Percentiles rank a stretch among this genome's conserved stretches.
These are phyloP conservation scores for Alternaria gaisen DNA, from an alignment of 2,329 filamentous ascomycete genomes.

Conservation along the genomic window DNA sequence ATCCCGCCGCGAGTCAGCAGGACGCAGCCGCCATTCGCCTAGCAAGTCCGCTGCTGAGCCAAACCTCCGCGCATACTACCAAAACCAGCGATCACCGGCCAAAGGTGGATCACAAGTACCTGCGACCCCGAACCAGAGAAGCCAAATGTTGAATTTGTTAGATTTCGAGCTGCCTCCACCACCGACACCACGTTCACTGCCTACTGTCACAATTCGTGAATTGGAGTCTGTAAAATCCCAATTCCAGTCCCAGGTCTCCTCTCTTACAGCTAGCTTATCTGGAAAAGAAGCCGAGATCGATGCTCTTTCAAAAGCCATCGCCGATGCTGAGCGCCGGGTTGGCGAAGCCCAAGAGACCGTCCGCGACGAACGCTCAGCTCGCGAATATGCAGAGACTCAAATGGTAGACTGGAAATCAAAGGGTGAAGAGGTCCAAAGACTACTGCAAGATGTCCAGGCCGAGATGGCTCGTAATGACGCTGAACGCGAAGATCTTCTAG, in stretches of 20 bases:
- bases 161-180: slow-evolving; percentile 95
- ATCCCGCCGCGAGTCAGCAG: slow-evolving; percentile 51
- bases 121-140: slow-evolving; percentile 44
- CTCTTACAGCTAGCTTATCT: slow-evolving; percentile 88
- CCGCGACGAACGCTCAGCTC: slow-evolving; percentile 75
- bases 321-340: slow-evolving; percentile 90
- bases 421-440: slow-evolving; percentile 83
- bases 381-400: slow-evolving; percentile 77
- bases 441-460: slow-evolving; percentile 80
- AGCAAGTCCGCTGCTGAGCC: slow-evolving; percentile 60
- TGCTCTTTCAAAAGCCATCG: slow-evolving; percentile 85
- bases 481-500: slow-evolving; percentile 82
- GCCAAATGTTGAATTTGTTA: slow-evolving; percentile 57
- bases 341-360: slow-evolving; percentile 85
- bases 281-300: slow-evolving; percentile 93
- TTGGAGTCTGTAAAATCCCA: slow-evolving; percentile 90
- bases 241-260: slow-evolving; percentile 91
- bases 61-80: slow-evolving; percentile 56
- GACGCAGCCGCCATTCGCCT: slow-evolving; percentile 58
- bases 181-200: slow-evolving; percentile 89
- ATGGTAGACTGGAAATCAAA: slow-evolving; percentile 85
- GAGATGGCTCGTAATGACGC: slow-evolving; percentile 80
- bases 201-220: slow-evolving; percentile 89
- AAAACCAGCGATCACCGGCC: slow-evolving; percentile 45
- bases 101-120: slow-evolving; percentile 39